Percentiles rank a stretch among this genome's conserved stretches.
Evolutionary conservation across 108 stramenopile genomes (phyloP).

Genomic region (Pelagomonas calceolata): DNA sequence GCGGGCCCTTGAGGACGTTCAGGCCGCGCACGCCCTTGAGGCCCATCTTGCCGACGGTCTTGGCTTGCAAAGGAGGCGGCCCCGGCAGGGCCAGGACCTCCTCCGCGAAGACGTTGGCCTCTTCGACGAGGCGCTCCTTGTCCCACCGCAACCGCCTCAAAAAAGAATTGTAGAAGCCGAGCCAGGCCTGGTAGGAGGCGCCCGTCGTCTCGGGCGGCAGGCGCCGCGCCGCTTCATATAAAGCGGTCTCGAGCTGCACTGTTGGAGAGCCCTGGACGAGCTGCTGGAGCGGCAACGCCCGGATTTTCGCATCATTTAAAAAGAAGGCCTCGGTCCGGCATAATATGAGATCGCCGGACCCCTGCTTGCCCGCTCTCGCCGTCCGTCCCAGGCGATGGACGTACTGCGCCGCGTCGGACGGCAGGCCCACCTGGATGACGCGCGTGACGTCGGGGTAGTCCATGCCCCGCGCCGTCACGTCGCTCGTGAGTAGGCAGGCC

Average conservation of each 20-base stretch:
- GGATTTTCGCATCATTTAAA: slow-evolving; percentile 9
- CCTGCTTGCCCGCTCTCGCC: slow-evolving; percentile 70
- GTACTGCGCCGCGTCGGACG: slow-evolving; percentile 69
- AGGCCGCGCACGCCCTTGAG: slow-evolving; percentile 57
- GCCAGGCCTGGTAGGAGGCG: slow-evolving; percentile 52
- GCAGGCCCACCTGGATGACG: slow-evolving; percentile 94
- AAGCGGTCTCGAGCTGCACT: background rate
- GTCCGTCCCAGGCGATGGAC: slow-evolving; percentile 95
- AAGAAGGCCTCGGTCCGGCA: slow-evolving; percentile 23
- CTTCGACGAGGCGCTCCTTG: slow-evolving; percentile 41
- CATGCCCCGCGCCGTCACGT: slow-evolving; percentile 79
- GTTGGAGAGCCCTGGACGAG: slow-evolving; percentile 6
- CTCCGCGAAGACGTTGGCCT: slow-evolving; percentile 40
- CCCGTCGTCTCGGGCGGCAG: slow-evolving; percentile 8
- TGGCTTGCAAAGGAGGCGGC: slow-evolving; percentile 53
- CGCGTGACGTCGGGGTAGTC: slow-evolving; percentile 89
- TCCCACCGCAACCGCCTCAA: background rate
- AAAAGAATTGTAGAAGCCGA: slow-evolving; percentile 70
- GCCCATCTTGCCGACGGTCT: slow-evolving; percentile 75
- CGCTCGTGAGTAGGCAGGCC: slow-evolving; percentile 69
- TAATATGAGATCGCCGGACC: slow-evolving; percentile 44
- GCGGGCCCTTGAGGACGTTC: slow-evolving; percentile 27
- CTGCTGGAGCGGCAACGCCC: background rate
- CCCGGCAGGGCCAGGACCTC: slow-evolving; percentile 39
- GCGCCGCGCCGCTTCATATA: background rate